Conservation (phyloP, 2,329 filamentous ascomycete species). For the Penicillium sp. region DNA sequence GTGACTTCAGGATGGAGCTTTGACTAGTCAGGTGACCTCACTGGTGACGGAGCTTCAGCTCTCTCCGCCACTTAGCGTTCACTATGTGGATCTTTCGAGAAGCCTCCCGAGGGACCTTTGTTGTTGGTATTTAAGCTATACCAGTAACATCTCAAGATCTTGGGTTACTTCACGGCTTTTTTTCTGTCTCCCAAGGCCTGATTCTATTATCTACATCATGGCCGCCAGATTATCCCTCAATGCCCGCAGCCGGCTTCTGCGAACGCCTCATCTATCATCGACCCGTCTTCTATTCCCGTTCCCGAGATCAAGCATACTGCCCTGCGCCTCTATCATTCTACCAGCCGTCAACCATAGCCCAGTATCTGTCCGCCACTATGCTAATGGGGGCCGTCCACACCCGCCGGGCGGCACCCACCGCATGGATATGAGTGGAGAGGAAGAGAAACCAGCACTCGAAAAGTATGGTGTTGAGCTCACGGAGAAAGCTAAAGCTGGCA, state of each 20-base stretch:
- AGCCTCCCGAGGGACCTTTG: conserved; percentile 25
- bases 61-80: conserved; percentile 30
- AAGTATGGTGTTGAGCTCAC: conserved; percentile 91
- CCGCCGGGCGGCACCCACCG: conserved; percentile 89
- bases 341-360: conserved; percentile 12
- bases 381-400: conserved; percentile 65
- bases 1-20: not conserved
- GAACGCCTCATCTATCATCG: conserved; percentile 24
- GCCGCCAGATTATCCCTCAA: conserved; percentile 33
- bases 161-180: not conserved
- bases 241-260: conserved; percentile 30
- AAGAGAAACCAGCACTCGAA: conserved; percentile 82
- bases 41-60: conserved; percentile 28
- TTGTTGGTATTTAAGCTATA: conserved; percentile 13
- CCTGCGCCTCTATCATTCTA: conserved; percentile 18
- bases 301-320: conserved; percentile 20
- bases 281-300: conserved; percentile 21
- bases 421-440: conserved; percentile 78
- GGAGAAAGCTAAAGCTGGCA: conserved; percentile 77
- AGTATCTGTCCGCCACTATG: conserved; percentile 46
- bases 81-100: conserved; percentile 39
- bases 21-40: conserved; percentile 1
- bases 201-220: conserved; percentile 21
- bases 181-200: not conserved
- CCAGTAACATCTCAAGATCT: not conserved